Conservation (phyloP, 192 early-diverging fungal genomes). For the Entomortierella parvispora region DNA sequence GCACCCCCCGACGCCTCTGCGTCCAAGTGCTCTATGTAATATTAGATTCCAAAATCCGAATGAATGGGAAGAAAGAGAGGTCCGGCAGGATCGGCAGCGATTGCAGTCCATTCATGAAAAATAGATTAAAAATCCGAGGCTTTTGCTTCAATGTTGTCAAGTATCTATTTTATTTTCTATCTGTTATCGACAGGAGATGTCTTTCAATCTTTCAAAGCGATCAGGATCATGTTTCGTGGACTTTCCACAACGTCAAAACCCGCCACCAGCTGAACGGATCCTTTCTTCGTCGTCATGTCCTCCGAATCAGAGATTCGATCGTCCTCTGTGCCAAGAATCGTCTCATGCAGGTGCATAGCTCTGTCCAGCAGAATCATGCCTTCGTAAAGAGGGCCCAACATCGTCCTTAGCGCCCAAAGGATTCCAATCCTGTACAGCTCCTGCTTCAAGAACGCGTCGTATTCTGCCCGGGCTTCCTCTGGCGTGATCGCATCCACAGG, state of each 20-base stretch:
- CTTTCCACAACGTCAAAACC: constrained; percentile 70
- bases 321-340: constrained; percentile 32
- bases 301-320: too few species aligned
- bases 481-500: constrained; percentile 40
- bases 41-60: background rate
- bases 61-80: background rate
- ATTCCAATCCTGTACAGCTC: constrained; percentile 68
- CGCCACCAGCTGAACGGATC: constrained; percentile 62
- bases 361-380: constrained; percentile 84
- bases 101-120: too few species aligned
- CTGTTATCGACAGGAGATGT: background rate
- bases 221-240: constrained; percentile 74
- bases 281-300: constrained; percentile 22
- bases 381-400: constrained; percentile 81
- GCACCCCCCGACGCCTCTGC: constrained; percentile 14
- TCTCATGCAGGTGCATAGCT: constrained; percentile 69
- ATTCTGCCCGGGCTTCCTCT: constrained; percentile 56
- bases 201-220: constrained; percentile 56
- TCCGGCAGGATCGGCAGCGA: too few species aligned
- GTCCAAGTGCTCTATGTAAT: constrained; percentile 35
- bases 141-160: too few species aligned
- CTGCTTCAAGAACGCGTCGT: constrained; percentile 39
- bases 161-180: background rate
- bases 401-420: constrained; percentile 83
- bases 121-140: too few species aligned